A percentile compares a stretch with the other conserved stretches of the same genome.
These are phyloP conservation scores for Lasiosphaeria miniovina DNA, from an alignment of 495 filamentous ascomycete genomes.

Conservation along the genomic window DNA sequence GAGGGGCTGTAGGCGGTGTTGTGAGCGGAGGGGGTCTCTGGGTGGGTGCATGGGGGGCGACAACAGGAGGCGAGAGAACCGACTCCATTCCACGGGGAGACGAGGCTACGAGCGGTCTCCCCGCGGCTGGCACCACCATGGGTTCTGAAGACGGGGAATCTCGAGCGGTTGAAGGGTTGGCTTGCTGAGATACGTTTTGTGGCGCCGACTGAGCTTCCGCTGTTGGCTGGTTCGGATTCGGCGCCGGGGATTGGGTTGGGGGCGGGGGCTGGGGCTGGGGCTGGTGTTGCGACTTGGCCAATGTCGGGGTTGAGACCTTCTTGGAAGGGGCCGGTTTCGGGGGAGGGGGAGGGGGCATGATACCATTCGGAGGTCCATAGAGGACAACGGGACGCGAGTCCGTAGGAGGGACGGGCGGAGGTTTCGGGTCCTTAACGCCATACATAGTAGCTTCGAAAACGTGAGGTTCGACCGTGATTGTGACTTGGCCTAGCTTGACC, in stretches of 20 bases:
- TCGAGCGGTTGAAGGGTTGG: slow-evolving; percentile 30
- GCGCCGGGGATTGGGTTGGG: slow-evolving; percentile 16
- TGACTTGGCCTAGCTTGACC: slow-evolving; percentile 74
- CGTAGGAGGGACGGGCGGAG: slow-evolving; percentile 29
- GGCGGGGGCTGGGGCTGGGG: slow-evolving; percentile 5
- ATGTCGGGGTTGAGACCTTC: slow-evolving; percentile 12
- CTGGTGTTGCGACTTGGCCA: slow-evolving; percentile 10
- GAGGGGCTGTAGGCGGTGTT: background rate
- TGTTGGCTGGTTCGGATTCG: slow-evolving; percentile 5
- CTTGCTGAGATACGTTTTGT: slow-evolving; percentile 19
- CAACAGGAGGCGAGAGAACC: slow-evolving; percentile 22
- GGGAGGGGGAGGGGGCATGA: slow-evolving; percentile 52
- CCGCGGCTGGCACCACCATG: slow-evolving; percentile 28
- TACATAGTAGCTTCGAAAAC: slow-evolving; percentile 84
- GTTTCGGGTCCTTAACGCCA: slow-evolving; percentile 71
- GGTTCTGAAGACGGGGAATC: slow-evolving; percentile 29
- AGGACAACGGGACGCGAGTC: slow-evolving; percentile 62
- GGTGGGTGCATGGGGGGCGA: slow-evolving; percentile 10
- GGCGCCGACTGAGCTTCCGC: slow-evolving; percentile 14
- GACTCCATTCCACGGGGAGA: slow-evolving; percentile 31
- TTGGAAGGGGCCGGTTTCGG: slow-evolving; percentile 25
- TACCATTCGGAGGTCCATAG: slow-evolving; percentile 62
- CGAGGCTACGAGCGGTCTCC: slow-evolving; percentile 24
- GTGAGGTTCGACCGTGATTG: slow-evolving; percentile 86
- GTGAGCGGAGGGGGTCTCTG: slow-evolving; percentile 1